Conservation (phyloP, 2,329 filamentous ascomycete species). For the Botrytis tulipae region DNA sequence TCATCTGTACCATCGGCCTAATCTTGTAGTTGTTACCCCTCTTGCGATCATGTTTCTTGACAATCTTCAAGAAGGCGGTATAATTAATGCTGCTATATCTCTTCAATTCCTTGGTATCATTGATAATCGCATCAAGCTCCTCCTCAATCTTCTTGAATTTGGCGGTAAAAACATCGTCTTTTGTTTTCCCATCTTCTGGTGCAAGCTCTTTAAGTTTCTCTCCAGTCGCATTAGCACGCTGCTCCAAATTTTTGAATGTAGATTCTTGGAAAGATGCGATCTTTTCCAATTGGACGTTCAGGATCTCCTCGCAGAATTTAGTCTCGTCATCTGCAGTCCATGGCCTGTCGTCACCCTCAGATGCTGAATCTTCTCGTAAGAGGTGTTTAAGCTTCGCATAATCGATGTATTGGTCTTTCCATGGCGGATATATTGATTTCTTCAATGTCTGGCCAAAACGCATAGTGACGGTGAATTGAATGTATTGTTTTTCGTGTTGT, state of each 20-base stretch:
- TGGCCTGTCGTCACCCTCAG: slow-evolving; percentile 52
- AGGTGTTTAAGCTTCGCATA: slow-evolving; percentile 90
- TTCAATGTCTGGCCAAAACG: slow-evolving; percentile 89
- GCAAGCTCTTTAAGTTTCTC: slow-evolving; percentile 77
- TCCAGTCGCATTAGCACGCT: slow-evolving; percentile 55
- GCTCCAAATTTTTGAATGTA: slow-evolving; percentile 60
- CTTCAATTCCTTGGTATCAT: slow-evolving; percentile 89
- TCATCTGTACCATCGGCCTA: slow-evolving; percentile 86
- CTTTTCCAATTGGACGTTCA: slow-evolving; percentile 93
- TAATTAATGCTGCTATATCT: slow-evolving; percentile 97
- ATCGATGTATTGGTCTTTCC: slow-evolving; percentile 93
- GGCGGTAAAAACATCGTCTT: slow-evolving; percentile 49
- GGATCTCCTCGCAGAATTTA: slow-evolving; percentile 88
- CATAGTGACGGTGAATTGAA: slow-evolving; percentile 56
- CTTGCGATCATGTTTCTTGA: slow-evolving; percentile 98
- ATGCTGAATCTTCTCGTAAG: slow-evolving; percentile 67
- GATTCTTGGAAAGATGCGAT: slow-evolving; percentile 85
- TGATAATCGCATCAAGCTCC: slow-evolving; percentile 84
- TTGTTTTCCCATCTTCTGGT: slow-evolving; percentile 56
- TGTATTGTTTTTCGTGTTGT: background rate
- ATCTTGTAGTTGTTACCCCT: slow-evolving; percentile 83
- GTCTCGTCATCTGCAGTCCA: slow-evolving; percentile 97
- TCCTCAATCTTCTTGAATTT: slow-evolving; percentile 68
- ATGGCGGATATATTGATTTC: slow-evolving; percentile 76
- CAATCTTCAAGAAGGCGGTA: slow-evolving; percentile 95